phyloP scores from a whole-genome alignment of 257 asterid species.

The Jasminum sambac region DNA sequence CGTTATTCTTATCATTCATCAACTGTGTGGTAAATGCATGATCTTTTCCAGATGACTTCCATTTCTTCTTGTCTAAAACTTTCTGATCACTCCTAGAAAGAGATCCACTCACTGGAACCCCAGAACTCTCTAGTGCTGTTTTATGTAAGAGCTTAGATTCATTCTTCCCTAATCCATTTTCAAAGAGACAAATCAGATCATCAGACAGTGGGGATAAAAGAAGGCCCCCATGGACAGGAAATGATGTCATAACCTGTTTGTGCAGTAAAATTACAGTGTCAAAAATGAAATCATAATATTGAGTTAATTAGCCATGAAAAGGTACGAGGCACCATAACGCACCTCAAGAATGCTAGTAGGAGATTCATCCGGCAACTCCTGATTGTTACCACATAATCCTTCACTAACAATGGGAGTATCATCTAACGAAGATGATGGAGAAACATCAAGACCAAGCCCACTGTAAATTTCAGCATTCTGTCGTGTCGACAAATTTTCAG shows the following conservation, averaged over 20 bases:
- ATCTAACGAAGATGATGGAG: slow-evolving; percentile 87
- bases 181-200: slow-evolving; percentile 48
- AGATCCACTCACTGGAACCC: slow-evolving; percentile 46
- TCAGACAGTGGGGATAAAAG: slow-evolving; percentile 82
- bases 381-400: slow-evolving; percentile 44
- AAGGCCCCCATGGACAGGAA: slow-evolving; percentile 38
- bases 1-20: slow-evolving; percentile 30
- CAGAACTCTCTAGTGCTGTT: slow-evolving; percentile 37
- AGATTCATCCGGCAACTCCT: slow-evolving; percentile 60
- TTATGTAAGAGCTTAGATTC: slow-evolving; percentile 42
- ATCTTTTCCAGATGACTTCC: slow-evolving; percentile 38
- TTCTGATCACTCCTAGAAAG: slow-evolving; percentile 49
- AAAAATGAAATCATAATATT: slow-evolving; percentile 17
- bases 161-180: slow-evolving; percentile 47
- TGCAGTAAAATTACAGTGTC: slow-evolving; percentile 12
- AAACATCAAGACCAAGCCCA: slow-evolving; percentile 91
- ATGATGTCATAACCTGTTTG: slow-evolving; percentile 84
- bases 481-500: slow-evolving; percentile 61
- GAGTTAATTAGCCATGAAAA: slow-evolving; percentile 13
- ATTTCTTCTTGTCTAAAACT: slow-evolving; percentile 42
- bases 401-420: slow-evolving; percentile 66
- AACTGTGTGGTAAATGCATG: slow-evolving; percentile 30
- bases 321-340: slow-evolving; percentile 30
- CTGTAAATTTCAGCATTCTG: slow-evolving; percentile 86
- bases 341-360: slow-evolving; percentile 96